Conservation (phyloP, 306 rosid species). For the Amphicarpaea edgeworthii region DNA sequence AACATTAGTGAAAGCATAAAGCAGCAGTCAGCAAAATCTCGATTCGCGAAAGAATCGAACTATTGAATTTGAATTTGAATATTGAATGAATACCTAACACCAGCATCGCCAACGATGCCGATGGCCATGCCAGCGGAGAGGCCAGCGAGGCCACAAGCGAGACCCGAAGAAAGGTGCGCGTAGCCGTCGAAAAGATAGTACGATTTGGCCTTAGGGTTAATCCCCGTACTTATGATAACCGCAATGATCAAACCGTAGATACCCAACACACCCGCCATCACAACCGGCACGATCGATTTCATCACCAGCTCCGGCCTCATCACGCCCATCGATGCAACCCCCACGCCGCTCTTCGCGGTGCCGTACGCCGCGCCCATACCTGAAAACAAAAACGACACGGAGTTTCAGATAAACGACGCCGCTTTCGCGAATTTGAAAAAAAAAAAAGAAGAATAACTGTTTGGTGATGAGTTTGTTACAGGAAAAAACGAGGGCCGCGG, state of each 20-base stretch:
- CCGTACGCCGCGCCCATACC: slow-evolving; percentile 81
- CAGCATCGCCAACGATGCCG: slow-evolving; percentile 79
- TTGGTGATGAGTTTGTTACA: slow-evolving; percentile 34
- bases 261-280: slow-evolving; percentile 83
- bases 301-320: slow-evolving; percentile 83
- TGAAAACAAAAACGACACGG: slow-evolving; percentile 22
- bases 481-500: slow-evolving; percentile 77
- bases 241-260: slow-evolving; percentile 80
- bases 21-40: too few species aligned
- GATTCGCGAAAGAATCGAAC: too few species aligned
- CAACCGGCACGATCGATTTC: slow-evolving; percentile 80
- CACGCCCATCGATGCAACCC: slow-evolving; percentile 83
- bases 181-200: slow-evolving; percentile 67
- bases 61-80: too few species aligned
- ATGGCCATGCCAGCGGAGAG: slow-evolving; percentile 85
- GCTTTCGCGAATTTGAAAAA: background rate
- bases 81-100: slow-evolving; percentile 67
- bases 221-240: slow-evolving; percentile 74
- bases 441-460: background rate
- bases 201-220: slow-evolving; percentile 58
- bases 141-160: slow-evolving; percentile 77
- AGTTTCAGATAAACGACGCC: background rate
- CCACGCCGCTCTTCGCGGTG: slow-evolving; percentile 38
- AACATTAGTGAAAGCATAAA: too few species aligned
- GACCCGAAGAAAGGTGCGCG: slow-evolving; percentile 77